These are phyloP conservation scores for Chlorella sp. DNA, from an alignment of 139 green algal species.

Conservation along the genomic window DNA sequence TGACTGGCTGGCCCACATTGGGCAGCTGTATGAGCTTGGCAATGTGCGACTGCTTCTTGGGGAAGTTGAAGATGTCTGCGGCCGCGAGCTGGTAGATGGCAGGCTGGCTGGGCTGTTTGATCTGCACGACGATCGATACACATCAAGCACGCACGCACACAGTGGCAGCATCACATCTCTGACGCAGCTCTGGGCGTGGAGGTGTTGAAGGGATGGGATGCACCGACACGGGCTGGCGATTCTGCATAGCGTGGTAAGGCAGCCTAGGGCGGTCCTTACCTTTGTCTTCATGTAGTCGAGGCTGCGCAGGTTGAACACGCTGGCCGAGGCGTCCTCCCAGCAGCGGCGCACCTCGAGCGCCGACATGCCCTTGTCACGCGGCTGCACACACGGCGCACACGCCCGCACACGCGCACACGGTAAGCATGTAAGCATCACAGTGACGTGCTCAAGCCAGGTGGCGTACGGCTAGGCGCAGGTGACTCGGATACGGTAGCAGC, in stretches of 20 bases:
- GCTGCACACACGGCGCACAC: not conserved
- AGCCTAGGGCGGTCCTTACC: not conserved
- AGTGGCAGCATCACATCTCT: not conserved
- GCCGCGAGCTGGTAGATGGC: slow-evolving; percentile 66
- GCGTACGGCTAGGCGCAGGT: not conserved
- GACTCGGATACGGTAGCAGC: not conserved
- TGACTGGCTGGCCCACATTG: slow-evolving; percentile 18
- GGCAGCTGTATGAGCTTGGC: slow-evolving; percentile 54
- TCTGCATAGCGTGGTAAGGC: not conserved
- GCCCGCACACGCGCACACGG: not conserved
- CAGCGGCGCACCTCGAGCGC: not conserved
- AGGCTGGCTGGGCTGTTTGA: slow-evolving; percentile 37
- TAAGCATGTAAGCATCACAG: not conserved
- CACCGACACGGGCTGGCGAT: not conserved
- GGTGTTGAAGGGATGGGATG: not conserved
- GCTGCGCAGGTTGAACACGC: not conserved
- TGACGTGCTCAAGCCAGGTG: not conserved
- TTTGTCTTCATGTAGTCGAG: slow-evolving; percentile 3
- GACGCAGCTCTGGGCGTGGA: not conserved
- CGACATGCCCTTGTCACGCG: not conserved
- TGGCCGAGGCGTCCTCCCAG: not conserved
- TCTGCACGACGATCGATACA: not conserved
- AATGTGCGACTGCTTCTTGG: slow-evolving; percentile 71
- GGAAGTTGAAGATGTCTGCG: slow-evolving; percentile 63
- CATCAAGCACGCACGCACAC: not conserved